Conservation (phyloP, 2,329 filamentous ascomycete genomes). For the Xylaria sp. region DNA sequence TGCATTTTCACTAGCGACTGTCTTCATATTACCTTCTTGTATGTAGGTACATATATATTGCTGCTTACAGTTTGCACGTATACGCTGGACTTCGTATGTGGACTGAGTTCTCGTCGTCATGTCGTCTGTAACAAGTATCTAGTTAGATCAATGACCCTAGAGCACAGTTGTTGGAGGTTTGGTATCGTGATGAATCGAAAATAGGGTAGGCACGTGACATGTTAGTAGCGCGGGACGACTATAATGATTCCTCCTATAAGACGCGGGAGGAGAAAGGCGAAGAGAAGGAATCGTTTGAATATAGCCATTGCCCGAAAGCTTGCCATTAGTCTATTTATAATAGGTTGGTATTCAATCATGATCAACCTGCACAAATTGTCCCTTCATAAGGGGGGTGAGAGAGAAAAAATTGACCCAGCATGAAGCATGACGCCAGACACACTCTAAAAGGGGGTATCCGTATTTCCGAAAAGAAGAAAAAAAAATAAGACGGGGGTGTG, state of each 20-base stretch:
- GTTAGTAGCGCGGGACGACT: background rate
- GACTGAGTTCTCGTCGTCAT: background rate
- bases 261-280: background rate
- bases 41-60: constrained; percentile 1
- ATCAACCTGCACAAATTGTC: constrained; percentile 9
- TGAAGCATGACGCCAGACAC: constrained; percentile 34
- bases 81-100: background rate
- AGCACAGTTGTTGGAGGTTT: background rate
- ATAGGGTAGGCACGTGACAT: background rate
- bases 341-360: constrained; percentile 8
- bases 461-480: constrained; percentile 19
- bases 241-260: background rate
- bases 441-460: constrained; percentile 38
- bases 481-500: constrained; percentile 16
- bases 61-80: background rate
- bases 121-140: background rate
- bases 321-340: constrained; percentile 28
- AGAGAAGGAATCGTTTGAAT: background rate
- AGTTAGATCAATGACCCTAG: background rate
- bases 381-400: constrained; percentile 6
- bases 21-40: background rate
- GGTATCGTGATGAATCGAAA: background rate
- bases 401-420: constrained; percentile 18
- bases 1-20: background rate
- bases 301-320: constrained; percentile 8